A percentile compares a stretch with the other conserved stretches of the same genome.
These are phyloP conservation scores for Kuraishia piskuri DNA, from an alignment of 805 yeast genomes.

Conservation along the genomic window DNA sequence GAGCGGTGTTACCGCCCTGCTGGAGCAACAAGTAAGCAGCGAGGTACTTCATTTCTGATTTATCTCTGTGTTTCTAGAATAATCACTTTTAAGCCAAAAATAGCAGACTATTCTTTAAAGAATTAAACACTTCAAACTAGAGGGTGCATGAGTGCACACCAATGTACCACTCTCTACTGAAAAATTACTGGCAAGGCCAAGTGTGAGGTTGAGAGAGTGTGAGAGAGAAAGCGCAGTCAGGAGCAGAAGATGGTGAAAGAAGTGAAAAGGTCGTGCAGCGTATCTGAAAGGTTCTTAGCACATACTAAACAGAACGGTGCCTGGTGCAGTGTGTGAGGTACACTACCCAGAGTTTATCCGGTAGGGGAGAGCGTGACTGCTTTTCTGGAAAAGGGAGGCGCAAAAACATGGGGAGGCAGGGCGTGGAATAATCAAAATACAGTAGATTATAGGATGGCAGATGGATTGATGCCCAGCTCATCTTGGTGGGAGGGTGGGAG, in stretches of 20 bases:
- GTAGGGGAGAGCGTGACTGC: background rate
- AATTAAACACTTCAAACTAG: background rate
- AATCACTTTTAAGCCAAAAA: slow-evolving; percentile 68
- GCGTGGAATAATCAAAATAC: background rate
- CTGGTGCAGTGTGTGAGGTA: background rate
- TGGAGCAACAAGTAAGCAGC: slow-evolving; percentile 98
- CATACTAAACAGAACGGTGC: background rate
- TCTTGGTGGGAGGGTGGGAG: no score
- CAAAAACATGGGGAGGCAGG: background rate
- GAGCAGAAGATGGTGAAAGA: background rate
- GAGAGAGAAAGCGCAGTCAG: background rate
- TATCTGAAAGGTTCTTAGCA: background rate
- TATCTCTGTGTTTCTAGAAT: slow-evolving; percentile 34
- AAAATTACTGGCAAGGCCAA: background rate
- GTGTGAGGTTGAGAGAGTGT: background rate
- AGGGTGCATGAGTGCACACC: background rate
- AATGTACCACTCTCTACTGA: background rate
- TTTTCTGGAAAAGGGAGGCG: background rate
- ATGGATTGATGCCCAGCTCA: no score
- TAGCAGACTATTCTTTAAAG: slow-evolving; percentile 76
- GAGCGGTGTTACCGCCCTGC: slow-evolving; percentile 93
- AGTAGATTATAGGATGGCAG: background rate
- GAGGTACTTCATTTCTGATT: slow-evolving; percentile 74
- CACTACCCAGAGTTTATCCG: background rate
- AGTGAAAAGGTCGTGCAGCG: background rate